These are phyloP conservation scores for Ceratocystis variospora DNA, from an alignment of 2,329 filamentous ascomycete species.

Conservation along the genomic window DNA sequence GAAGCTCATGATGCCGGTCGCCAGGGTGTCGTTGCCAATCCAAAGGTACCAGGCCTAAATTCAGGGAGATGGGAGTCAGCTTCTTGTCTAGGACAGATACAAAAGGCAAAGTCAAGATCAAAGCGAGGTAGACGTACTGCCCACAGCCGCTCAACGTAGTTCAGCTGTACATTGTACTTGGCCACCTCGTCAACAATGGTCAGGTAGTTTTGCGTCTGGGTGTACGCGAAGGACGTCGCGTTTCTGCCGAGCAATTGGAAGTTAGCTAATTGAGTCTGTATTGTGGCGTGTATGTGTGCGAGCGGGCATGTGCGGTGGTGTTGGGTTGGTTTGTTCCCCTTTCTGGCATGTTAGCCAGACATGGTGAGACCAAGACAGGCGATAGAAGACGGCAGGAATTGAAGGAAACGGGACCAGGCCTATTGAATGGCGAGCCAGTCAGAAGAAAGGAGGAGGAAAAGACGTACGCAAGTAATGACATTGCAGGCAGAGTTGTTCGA, in stretches of 20 bases:
- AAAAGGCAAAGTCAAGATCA: background rate
- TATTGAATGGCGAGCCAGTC: background rate
- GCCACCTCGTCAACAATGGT: slow-evolving; percentile 49
- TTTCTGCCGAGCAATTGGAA: slow-evolving; percentile 29
- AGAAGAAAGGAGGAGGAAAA: background rate
- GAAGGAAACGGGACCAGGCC: too few species aligned
- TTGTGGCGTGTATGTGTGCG: too few species aligned
- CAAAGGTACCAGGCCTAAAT: slow-evolving; percentile 75
- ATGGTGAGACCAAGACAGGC: too few species aligned
- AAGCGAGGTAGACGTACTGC: slow-evolving; percentile 39
- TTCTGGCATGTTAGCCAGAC: too few species aligned
- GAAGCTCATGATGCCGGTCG: slow-evolving; percentile 96
- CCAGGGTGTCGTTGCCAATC: slow-evolving; percentile 95
- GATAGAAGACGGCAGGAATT: too few species aligned
- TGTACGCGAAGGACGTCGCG: slow-evolving; percentile 36
- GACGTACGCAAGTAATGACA: slow-evolving; percentile 19
- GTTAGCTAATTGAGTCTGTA: slow-evolving; percentile 9
- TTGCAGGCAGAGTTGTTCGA: background rate
- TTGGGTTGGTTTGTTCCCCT: too few species aligned
- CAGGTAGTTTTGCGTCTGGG: slow-evolving; percentile 37
- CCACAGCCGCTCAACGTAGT: slow-evolving; percentile 78
- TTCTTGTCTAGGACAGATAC: background rate
- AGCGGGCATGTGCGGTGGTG: too few species aligned
- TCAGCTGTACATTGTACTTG: slow-evolving; percentile 73
- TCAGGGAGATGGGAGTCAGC: slow-evolving; percentile 16